Conservation (phyloP, 495 filamentous ascomycete genomes). For the Neurospora sp. region DNA sequence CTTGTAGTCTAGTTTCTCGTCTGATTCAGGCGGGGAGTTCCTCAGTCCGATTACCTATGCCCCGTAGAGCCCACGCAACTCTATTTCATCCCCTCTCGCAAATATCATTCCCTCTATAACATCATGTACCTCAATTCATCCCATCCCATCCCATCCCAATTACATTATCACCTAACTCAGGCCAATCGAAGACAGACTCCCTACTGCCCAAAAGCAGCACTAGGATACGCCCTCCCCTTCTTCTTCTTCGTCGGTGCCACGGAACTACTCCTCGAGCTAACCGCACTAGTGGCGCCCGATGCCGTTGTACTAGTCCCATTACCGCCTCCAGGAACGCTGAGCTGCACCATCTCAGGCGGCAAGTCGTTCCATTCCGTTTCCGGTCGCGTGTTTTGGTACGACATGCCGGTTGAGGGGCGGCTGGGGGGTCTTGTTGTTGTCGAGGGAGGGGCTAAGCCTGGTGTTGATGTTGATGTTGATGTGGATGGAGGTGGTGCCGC, state of each 20-base stretch:
- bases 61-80: not conserved
- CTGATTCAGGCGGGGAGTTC: not conserved
- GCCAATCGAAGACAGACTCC: not conserved
- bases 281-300: constrained; percentile 8
- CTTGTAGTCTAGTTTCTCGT: not conserved
- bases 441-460: constrained; percentile 2
- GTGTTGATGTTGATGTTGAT: not conserved
- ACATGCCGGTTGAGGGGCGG: constrained; percentile 20
- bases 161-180: no score
- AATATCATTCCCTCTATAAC: not conserved
- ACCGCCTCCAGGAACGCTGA: not conserved
- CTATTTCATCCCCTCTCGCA: not conserved
- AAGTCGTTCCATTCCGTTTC: constrained; percentile 50
- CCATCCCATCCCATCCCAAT: not conserved
- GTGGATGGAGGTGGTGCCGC: not conserved
- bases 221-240: constrained; percentile 40
- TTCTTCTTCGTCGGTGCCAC: constrained; percentile 30
- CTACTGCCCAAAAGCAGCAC: constrained; percentile 40
- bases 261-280: constrained; percentile 39
- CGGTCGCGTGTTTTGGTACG: constrained; percentile 41
- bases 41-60: not conserved
- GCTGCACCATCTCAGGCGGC: constrained; percentile 38
- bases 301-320: not conserved
- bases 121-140: not conserved
- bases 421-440: constrained; percentile 1